phyloP scores from a whole-genome alignment of 176 grass and related monocot genomes.

The Luzula sylvatica region DNA sequence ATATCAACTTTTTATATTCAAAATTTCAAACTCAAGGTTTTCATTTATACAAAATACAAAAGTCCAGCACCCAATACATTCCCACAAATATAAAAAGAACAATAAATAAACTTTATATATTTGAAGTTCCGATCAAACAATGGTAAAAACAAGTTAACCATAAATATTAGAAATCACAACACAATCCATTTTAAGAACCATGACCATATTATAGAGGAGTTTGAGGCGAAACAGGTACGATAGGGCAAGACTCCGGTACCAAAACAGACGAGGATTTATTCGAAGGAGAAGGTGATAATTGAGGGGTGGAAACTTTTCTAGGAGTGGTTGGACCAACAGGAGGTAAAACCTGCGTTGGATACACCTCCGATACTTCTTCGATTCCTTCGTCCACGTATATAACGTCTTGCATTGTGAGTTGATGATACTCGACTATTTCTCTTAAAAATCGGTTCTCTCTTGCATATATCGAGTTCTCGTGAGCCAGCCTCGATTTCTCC shows the following conservation, averaged over 20 bases:
- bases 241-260: constrained; percentile 36
- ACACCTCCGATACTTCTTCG: constrained; percentile 89
- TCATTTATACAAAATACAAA: background rate
- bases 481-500: constrained; percentile 81
- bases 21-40: background rate
- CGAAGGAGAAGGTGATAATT: constrained; percentile 13
- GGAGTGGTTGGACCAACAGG: constrained; percentile 22
- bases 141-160: too few relatives aligned
- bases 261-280: constrained; percentile 23
- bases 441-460: constrained; percentile 92
- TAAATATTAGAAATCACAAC: too few relatives aligned
- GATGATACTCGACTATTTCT: constrained; percentile 97
- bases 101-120: too few relatives aligned
- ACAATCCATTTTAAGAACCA: too few relatives aligned
- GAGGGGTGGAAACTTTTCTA: constrained; percentile 19
- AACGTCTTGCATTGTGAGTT: constrained; percentile 96
- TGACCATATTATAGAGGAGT: background rate
- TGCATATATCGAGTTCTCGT: constrained; percentile 86
- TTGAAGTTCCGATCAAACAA: too few relatives aligned
- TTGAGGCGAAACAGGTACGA: constrained; percentile 33
- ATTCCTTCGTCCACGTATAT: constrained; percentile 93
- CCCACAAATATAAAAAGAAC: background rate
- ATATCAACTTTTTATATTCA: constrained; percentile 15
- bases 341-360: constrained; percentile 55
- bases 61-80: background rate